Evolutionary conservation across 2,329 filamentous ascomycete species (phyloP), one percentile per base, ranked within the genome.

Genomic region (Colletotrichum sp.): DNA sequence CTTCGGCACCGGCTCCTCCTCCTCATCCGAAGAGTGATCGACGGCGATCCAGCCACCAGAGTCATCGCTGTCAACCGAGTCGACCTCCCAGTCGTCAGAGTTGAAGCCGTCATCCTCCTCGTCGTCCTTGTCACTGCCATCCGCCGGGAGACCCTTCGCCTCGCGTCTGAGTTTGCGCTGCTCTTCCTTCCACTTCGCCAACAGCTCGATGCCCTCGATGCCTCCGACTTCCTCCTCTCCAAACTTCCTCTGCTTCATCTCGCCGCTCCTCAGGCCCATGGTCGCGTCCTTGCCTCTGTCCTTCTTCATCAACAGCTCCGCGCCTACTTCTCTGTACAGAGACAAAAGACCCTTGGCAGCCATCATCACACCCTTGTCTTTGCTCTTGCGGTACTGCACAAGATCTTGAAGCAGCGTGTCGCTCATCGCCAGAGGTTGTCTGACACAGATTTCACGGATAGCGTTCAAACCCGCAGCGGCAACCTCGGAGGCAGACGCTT

Each of bases 341-440:
- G 95, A 95, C 56, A 99, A 88, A 8, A 99, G 88, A 78, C 97
- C 96, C 83, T 97, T 96, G 16, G 96, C 96, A 9, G 97, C 97
- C 97, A 99, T 98, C 91, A 98, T 96, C n/a, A 97, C 95, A 75
- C 96, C 96, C 88, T 98, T 99, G 82, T 99, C 97, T 83, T 99
- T 99, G 82, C 95, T 98, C 88, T 97, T 98, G 76, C 95, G 92
- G 86, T 99, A 98, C 88, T 97, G 94, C 12, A 98, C 96, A 68
- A 99, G 87, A 88, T 99, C 97, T 83, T 99, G 96, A 34, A 99
- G 87, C n/a, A 99, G 87, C 0, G 96, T 98, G 78, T 98, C 96
- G 67, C 93, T 96, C 94, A 99, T 98, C 8, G 96, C 96, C n/a
- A 98, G 88, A 2, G 97, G 96, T 82, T 99, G 97, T 78, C 97